Conservation (phyloP, 1,139 yeast species). For the Protomyces pachydermus region DNA sequence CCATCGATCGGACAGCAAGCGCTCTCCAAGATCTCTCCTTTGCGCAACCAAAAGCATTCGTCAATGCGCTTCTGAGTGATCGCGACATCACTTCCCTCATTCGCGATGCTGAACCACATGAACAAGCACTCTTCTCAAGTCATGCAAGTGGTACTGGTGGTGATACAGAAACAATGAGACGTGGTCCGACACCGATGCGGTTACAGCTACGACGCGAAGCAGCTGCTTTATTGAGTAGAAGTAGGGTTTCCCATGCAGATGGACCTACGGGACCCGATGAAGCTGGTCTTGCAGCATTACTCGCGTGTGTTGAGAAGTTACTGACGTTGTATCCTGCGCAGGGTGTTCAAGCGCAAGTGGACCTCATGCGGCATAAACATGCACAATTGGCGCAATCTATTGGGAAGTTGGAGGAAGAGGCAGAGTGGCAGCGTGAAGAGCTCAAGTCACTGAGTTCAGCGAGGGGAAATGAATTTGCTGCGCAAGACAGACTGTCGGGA, state of each 20-base stretch:
- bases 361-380: constrained; percentile 12
- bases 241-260: neutral
- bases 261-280: neutral
- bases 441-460: neutral
- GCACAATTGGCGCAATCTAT: neutral
- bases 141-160: neutral
- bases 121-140: constrained; percentile 7
- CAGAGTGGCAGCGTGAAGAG: constrained; percentile 6
- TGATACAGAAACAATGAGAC: neutral
- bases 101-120: constrained; percentile 24
- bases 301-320: constrained; percentile 5
- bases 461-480: neutral
- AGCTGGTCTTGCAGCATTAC: constrained; percentile 1
- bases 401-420: constrained; percentile 3
- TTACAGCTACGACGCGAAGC: neutral
- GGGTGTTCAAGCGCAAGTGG: constrained; percentile 6
- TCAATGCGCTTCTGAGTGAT: constrained; percentile 9
- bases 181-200: neutral
- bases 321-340: constrained; percentile 1
- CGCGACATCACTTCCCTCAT: constrained; percentile 16
- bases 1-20: neutral
- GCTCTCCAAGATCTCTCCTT: constrained; percentile 4
- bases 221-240: neutral
- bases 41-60: constrained; percentile 10
- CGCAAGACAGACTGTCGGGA: neutral